Base-by-base conservation (phyloP, 2,329 filamentous ascomycete genomes). In the Cordyceps militaris region DNA sequence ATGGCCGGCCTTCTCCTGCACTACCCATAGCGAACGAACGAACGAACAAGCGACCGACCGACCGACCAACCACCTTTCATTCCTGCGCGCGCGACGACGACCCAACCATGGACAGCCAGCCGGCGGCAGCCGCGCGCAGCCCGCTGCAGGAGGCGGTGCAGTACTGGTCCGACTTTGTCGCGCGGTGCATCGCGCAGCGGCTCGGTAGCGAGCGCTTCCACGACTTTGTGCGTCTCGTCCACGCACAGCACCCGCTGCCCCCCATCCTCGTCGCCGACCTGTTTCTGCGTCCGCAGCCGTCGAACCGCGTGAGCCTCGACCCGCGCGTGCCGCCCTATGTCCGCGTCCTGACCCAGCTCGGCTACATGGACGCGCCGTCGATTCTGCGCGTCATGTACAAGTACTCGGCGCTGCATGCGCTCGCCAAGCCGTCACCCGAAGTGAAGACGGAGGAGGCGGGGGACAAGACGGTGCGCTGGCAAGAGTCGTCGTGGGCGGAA, bases 401-500 rank as follows among this genome's bases (percentile, higher is more conserved):
- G 55, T 84, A 82, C 66, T 85, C 81, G 32, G 80, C 80, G 4
- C 74, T 76, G 13, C 80, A 82, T 57, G 58, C 60, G 60, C 61
- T 11, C 54, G 57, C 3, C 54, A 60, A 30, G 42, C 59, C 61
- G 4, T 61, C 50, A 66, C 23, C 60, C 61, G 3, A 62, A 53
- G 58, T 24, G 52, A 61, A 36, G 58, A 57, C 63, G 58, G 63
- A 51, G 58, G 60, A 26, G 51, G 62, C 28, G 55, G 57, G 63
- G 59, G 63, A 43, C 19, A 30, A 4, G 24, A n/a, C 28, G 46
- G 50, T 68, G 30, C 69, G 77, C 60, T 87, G 83, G 83, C 73
- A 69, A 53, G 80, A 71, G 67, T 85, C 83, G 1, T 84, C 82
- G 61, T 74, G 74, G 60, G 71, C 87, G 0, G 94, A 99, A 69